Evolutionary conservation across 1,284 basidiomycete species (phyloP).

Genomic region (Moesziomyces sp.): DNA sequence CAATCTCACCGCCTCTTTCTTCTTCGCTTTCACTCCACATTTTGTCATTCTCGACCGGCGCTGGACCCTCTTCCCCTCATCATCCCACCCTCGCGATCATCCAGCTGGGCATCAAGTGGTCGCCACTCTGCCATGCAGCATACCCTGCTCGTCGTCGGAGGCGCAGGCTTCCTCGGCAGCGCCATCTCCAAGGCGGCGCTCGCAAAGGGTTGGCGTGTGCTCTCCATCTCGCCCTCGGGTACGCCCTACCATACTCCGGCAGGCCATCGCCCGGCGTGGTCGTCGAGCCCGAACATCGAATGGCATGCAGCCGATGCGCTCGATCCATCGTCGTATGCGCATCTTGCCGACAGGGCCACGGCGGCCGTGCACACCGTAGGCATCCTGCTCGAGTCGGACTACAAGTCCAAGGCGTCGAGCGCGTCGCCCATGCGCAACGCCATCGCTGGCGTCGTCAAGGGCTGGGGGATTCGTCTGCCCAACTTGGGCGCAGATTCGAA

Average conservation of each 20-base stretch:
- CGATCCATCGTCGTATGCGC: conserved; percentile 80
- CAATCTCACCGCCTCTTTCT: background rate
- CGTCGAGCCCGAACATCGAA: conserved; percentile 67
- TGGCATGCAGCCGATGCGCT: conserved; percentile 71
- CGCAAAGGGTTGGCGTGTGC: conserved; percentile 83
- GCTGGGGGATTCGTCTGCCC: conserved; percentile 67
- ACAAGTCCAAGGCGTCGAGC: conserved; percentile 73
- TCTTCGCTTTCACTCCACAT: conserved; percentile 15
- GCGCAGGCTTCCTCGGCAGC: conserved; percentile 95
- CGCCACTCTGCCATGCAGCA: conserved; percentile 12
- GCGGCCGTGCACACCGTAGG: conserved; percentile 96
- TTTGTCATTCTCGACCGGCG: background rate
- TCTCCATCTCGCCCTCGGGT: conserved; percentile 89
- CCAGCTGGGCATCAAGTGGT: background rate
- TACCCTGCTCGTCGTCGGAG: conserved; percentile 78
- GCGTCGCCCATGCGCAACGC: conserved; percentile 36
- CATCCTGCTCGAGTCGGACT: conserved; percentile 83
- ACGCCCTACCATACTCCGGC: conserved; percentile 84
- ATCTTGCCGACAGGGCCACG: conserved; percentile 75
- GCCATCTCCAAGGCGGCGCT: conserved; percentile 88
- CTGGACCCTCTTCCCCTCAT: background rate
- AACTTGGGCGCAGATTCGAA: conserved; percentile 63
- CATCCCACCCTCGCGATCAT: background rate
- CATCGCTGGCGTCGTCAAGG: conserved; percentile 56
- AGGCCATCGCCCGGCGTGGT: conserved; percentile 89